Percentiles rank a stretch among this genome's conserved stretches.
Conservation (phyloP, 1,139 yeast species). For the Diutina mesorugosa region DNA sequence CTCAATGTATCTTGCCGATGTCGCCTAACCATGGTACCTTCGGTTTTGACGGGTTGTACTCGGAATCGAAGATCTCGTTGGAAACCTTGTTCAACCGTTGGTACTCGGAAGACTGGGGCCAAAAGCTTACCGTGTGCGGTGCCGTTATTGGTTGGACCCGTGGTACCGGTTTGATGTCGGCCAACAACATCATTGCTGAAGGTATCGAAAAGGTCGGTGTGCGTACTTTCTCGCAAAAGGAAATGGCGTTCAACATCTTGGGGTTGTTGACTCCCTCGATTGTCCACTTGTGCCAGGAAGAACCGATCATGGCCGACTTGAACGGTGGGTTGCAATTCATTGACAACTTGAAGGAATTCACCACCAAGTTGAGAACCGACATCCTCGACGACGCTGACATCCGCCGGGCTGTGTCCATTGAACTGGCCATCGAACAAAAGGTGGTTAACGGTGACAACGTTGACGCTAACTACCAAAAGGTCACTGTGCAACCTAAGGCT, state of each 20-base stretch:
- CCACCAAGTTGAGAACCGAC: conserved; percentile 69
- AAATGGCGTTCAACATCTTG: conserved; percentile 95
- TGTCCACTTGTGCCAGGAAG: conserved; percentile 77
- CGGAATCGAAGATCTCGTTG: conserved; percentile 89
- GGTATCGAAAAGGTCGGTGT: conserved; percentile 94
- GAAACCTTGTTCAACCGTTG: conserved; percentile 98
- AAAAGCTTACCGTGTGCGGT: conserved; percentile 92
- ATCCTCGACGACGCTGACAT: conserved; percentile 79
- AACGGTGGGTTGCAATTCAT: conserved; percentile 96
- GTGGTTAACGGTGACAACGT: conserved; percentile 84
- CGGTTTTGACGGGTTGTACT: conserved; percentile 95
- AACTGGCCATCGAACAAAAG: conserved; percentile 86
- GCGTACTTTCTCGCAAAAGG: conserved; percentile 95
- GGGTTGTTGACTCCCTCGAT: conserved; percentile 87
- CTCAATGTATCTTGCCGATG: conserved; percentile 90
- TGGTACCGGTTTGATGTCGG: conserved; percentile 98
- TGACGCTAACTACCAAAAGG: conserved; percentile 72
- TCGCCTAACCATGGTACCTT: conserved; percentile 99
- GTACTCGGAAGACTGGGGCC: conserved; percentile 95
- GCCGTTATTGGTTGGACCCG: conserved; percentile 99
- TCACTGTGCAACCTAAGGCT: conserved; percentile 78
- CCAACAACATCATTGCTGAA: conserved; percentile 93
- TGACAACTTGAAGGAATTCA: conserved; percentile 82
- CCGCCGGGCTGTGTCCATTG: conserved; percentile 91
- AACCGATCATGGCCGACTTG: conserved; percentile 94